Conservation (phyloP, 2,329 filamentous ascomycete genomes). For the Colletotrichum sp. region DNA sequence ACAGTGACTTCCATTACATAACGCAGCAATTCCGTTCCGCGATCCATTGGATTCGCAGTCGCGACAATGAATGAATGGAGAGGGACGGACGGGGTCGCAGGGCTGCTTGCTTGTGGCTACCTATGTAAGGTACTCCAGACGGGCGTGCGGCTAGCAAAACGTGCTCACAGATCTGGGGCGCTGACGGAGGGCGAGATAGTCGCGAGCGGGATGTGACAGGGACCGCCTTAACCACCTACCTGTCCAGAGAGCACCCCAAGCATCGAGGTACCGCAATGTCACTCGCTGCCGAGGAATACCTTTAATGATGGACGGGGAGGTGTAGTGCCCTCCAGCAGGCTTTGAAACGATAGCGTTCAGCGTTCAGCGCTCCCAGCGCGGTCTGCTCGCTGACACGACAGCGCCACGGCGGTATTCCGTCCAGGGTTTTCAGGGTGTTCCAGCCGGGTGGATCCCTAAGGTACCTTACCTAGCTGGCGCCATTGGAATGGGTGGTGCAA, state of each 20-base stretch:
- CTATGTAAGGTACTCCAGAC: background rate
- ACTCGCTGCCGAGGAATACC: background rate
- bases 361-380: background rate
- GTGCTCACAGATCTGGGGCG: conserved; percentile 17
- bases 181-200: conserved; percentile 12
- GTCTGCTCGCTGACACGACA: background rate
- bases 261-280: background rate
- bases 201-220: conserved; percentile 9
- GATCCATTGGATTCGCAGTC: background rate
- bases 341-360: background rate
- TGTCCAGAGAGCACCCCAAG: background rate
- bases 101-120: background rate
- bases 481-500: background rate
- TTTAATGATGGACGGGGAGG: no score
- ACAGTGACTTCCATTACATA: background rate
- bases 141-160: conserved; percentile 18
- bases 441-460: background rate
- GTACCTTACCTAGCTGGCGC: no score
- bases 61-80: background rate
- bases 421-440: background rate
- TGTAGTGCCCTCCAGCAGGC: background rate
- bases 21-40: background rate
- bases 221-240: background rate
- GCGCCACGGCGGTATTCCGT: background rate
- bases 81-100: background rate